Base-by-base conservation (phyloP, 306 rosid species). In the Fragaria ananassa region DNA sequence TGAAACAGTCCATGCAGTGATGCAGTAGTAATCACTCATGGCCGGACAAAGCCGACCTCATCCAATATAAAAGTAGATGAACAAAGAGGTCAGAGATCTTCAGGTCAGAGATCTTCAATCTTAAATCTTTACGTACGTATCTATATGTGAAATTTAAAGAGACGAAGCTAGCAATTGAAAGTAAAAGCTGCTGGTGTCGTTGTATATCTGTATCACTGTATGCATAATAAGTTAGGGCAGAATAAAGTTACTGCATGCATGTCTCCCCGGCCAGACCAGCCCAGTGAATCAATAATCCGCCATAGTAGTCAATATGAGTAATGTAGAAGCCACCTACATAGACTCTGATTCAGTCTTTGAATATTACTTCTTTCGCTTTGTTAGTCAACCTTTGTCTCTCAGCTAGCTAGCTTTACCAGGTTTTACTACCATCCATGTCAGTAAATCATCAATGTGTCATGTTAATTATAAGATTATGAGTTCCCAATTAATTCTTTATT, bases 291-390 rank as follows among this genome's bases (percentile, higher is more conserved):
- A 56, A 56, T 15, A 56, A 56, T 15, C 9, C 14, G 17, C 34
- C 45, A 12, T 44, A 45, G 64, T 31, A 73, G 67, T 73, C 82
- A 78, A 78, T 41, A 60, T 15, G 67, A 78, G 62, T 74, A 44
- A 60, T 58, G 21, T 6, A 73, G 68, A 72, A 77, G 82, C 72
- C 56, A 77, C 58, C 71, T 27, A 17, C 34, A 63, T 45, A 27
- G 73, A 18, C 66, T 34, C 14, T 21, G 5, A 19, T 45, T 21
- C 42, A 7, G 13, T 9, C 47, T 64, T 45, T 34, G 47, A 64
- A 21, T 34, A 23, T 9, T 4, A 11, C 18, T 60, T 10, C 37
- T 60, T 35, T 64, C 7, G 21, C 70, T 65, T 65, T 46, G 67
- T 62, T 29, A 31, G 80, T 76, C 80, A 76, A 67, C 80, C 58